Conservation (phyloP, 2,329 filamentous ascomycete species). For the Hysterium pulicare region DNA sequence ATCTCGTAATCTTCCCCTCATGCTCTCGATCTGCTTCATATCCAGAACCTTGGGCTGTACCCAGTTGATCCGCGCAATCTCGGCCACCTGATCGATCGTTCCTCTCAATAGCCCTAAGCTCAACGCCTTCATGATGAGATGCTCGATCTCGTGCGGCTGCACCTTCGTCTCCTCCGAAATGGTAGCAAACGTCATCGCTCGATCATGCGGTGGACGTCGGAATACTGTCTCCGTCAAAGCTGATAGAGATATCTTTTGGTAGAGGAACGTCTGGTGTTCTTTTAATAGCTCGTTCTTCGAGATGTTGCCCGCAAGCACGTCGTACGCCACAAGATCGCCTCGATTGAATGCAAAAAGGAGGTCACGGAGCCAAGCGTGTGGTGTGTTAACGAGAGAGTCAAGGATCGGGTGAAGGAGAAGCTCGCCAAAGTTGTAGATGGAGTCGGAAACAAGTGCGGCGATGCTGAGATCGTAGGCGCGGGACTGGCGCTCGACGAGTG, state of each 20-base stretch:
- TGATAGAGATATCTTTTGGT: constrained; percentile 97
- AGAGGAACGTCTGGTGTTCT: constrained; percentile 77
- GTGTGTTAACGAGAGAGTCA: constrained; percentile 71
- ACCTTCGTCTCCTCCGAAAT: constrained; percentile 94
- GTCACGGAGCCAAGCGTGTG: constrained; percentile 84
- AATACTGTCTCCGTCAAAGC: constrained; percentile 95
- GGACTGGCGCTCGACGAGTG: constrained; percentile 69
- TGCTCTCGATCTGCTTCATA: constrained; percentile 89
- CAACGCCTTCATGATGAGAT: constrained; percentile 98
- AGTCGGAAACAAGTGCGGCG: constrained; percentile 86
- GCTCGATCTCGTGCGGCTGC: constrained; percentile 86
- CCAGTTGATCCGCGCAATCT: constrained; percentile 95
- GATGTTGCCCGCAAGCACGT: constrained; percentile 77
- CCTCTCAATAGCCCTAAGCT: constrained; percentile 86
- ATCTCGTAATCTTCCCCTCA: constrained; percentile 82
- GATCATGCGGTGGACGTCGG: constrained; percentile 90
- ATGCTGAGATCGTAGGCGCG: constrained; percentile 92
- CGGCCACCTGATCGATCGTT: constrained; percentile 93
- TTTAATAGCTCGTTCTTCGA: constrained; percentile 74
- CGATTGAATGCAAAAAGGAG: constrained; percentile 98
- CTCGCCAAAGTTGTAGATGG: constrained; percentile 99
- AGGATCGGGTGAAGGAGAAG: constrained; percentile 96
- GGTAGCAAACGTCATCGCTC: constrained; percentile 85
- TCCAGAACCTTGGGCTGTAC: constrained; percentile 98
- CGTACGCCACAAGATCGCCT: constrained; percentile 84